Evolutionary conservation across 768 basidiomycete genomes (phyloP), one percentile per base, ranked within the genome.

Genomic region (Amanita jacksonii): DNA sequence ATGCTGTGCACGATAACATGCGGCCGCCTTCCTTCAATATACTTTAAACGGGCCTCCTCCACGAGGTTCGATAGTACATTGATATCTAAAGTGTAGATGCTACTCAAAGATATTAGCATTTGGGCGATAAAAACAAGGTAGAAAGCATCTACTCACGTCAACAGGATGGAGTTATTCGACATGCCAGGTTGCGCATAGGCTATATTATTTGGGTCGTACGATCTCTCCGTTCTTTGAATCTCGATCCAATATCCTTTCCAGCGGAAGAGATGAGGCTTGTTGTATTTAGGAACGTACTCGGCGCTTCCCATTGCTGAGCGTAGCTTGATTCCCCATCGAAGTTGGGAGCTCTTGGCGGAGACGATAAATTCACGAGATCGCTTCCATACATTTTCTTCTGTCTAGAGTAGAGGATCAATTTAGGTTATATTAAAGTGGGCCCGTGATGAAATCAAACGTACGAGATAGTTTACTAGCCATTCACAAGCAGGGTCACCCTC

Each of bases 401-500:
- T 70, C 70, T 69, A 25, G 23, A 7, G 44, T 15, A 12, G 8
- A 15, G 0, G 9, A 12, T 47, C 38, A 39, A 38, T 18, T 41
- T 5, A 5, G 23, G 2, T n/a, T 18, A 36, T 8, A 34, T 16
- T 33, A 18, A 20, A 8, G 12, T 38, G 22, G 20, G n/a, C n/a
- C n/a, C n/a, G n/a, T n/a, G n/a, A n/a, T n/a, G 23, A 27, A 16
- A 7, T 22, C 16, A 8, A 19, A 51, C 62, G 42, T 36, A 72
- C 71, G 40, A 75, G 51, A 43, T 70, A 68, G 7, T 64, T 54
- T 1, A 70, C 51, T 5, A 75, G 60, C 72, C 72, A 75, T 39
- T 74, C 72, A 46, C 70, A 73, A 1, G 69, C 60, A 0, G 67
- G 70, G 47, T 74, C 72, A 8, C 69, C 67, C 49, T 70, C 60